Evolutionary conservation across 2,329 filamentous ascomycete genomes (phyloP), one percentile per base, ranked within the genome.

Genomic region (Pyrenophora tritici-repentis): DNA sequence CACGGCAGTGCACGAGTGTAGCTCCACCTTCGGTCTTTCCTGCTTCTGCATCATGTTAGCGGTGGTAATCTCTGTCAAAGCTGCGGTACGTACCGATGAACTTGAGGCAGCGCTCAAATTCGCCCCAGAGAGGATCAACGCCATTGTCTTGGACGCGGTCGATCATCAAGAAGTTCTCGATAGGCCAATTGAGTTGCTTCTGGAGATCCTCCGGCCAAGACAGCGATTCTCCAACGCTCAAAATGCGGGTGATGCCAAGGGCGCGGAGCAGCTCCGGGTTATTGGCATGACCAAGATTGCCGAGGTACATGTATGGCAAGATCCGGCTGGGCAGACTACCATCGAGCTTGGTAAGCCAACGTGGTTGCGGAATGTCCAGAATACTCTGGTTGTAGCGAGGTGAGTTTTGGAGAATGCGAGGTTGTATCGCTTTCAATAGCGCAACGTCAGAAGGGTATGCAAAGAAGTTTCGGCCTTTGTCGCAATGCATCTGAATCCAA

Each of bases 121-220:
- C 89, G 29, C 88, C 84, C 26, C 87, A 95, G 63, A 99, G 76
- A 4, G 92, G 88, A 73, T 99, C 94, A 55, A 97, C 94, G 4
- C 94, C 94, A 67, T 99, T 99, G 68, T 99, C 94, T 70, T 97
- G 94, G 5, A 99, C 90, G 12, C 88, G 84, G 67, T 93, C 86
- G 29, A 99, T 83, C 62, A 87, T 83, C 68, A 94, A 85, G 14
- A 96, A 77, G 59, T 95, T 94, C 31, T 93, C 87, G 9, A 76
- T 65, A 0, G 88, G 89, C 90, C 91, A 96, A 40, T 79, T 77
- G 31, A 88, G 83, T 26, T 66, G 55, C 22, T 63, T 59, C 56
- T 68, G 76, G 51, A 90, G 84, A 3, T 85, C 83, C 18, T 88
- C 84, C 3, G 81, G 81, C 94, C 94, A 97, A 59, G 84, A 85